These are phyloP conservation scores for Melastoma malabathricum DNA, from an alignment of 345 rosid species.

Conservation along the genomic window DNA sequence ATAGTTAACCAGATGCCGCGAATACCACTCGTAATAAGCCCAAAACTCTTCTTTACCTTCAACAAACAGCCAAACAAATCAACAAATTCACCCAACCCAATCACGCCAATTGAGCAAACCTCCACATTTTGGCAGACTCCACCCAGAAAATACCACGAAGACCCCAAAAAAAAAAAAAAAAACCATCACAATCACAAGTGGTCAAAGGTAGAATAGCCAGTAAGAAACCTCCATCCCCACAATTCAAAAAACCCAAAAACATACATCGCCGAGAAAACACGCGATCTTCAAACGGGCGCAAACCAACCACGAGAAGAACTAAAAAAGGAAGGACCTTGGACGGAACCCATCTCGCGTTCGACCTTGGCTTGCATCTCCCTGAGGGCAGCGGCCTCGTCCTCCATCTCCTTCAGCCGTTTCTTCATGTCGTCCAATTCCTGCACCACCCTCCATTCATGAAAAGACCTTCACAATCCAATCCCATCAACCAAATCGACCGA, in stretches of 20 bases:
- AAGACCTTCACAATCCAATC: background rate
- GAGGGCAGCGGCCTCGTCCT: conserved; percentile 44
- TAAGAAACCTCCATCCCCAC: too few species aligned
- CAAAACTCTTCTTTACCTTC: too few species aligned
- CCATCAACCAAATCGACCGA: background rate
- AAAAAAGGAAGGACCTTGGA: conserved; percentile 17
- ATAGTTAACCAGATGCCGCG: too few species aligned
- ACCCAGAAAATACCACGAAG: too few species aligned
- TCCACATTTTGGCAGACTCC: too few species aligned
- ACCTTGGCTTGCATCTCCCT: conserved; percentile 50
- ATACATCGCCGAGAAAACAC: background rate
- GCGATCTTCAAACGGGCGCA: background rate
- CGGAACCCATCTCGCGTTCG: conserved; percentile 38
- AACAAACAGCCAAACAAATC: too few species aligned
- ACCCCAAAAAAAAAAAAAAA: too few species aligned
- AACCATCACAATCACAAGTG: too few species aligned
- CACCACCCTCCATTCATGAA: conserved; percentile 2
- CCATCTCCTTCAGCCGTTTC: conserved; percentile 47
- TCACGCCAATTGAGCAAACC: too few species aligned
- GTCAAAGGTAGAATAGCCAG: too few species aligned
- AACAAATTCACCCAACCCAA: too few species aligned
- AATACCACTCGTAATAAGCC: too few species aligned
- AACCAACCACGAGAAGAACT: background rate
- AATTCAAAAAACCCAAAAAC: background rate
- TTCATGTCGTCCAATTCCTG: conserved; percentile 46